A percentile compares a stretch with the other conserved stretches of the same genome.
Conservation (phyloP, 1,284 basidiomycete genomes). For the Sanguinoderma infundibulare region DNA sequence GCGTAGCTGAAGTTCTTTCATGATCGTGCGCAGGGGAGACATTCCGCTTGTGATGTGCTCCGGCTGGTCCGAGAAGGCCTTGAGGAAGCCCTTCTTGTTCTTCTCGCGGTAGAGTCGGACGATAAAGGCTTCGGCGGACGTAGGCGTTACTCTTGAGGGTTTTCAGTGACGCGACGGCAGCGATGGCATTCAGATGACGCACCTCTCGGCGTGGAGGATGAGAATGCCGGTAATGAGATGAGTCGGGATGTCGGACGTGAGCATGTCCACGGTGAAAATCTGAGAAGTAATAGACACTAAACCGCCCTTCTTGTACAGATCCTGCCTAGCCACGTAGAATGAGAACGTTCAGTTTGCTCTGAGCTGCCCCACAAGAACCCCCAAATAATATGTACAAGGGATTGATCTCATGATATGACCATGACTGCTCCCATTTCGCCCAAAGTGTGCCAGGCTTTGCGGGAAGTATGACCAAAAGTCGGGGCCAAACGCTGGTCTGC, state of each 20-base stretch:
- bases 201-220: slow-evolving; percentile 92
- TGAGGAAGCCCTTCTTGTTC: slow-evolving; percentile 89
- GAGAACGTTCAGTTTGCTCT: slow-evolving; percentile 4
- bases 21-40: slow-evolving; percentile 89
- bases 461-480: no score
- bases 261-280: slow-evolving; percentile 92
- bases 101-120: slow-evolving; percentile 88
- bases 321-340: slow-evolving; percentile 60
- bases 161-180: slow-evolving; percentile 59
- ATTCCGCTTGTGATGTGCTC: slow-evolving; percentile 93
- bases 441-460: no score
- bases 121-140: slow-evolving; percentile 91
- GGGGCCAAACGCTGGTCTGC: no score
- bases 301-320: slow-evolving; percentile 84
- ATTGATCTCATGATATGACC: no score
- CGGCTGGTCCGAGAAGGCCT: slow-evolving; percentile 96
- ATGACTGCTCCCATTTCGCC: no score
- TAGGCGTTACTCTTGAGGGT: slow-evolving; percentile 72
- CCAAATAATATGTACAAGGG: no score
- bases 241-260: no score
- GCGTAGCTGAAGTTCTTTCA: slow-evolving; percentile 91
- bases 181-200: slow-evolving; percentile 19
- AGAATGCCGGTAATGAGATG: slow-evolving; percentile 90
- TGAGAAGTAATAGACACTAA: no score
- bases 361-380: no score